Evolutionary conservation across 306 rosid genomes (phyloP).

Genomic region (Gastrolobium bilobum): DNA sequence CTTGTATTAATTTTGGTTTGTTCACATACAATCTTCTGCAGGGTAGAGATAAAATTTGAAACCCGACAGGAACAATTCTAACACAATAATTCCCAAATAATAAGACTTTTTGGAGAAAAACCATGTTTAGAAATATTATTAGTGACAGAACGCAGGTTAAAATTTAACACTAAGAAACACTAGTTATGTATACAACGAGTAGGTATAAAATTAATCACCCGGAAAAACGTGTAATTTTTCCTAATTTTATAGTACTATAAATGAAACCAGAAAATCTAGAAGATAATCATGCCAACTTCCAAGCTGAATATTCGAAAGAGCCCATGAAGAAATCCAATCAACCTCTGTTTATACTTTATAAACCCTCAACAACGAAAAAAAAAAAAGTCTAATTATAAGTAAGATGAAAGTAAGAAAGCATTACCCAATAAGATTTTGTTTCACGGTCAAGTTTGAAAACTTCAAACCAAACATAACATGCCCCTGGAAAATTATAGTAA

Average conservation of each 20-base stretch:
- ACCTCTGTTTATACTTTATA: neutral
- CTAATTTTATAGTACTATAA: slow-evolving; percentile 1
- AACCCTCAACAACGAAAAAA: neutral
- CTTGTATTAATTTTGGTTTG: slow-evolving; percentile 27
- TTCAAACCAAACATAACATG: slow-evolving; percentile 76
- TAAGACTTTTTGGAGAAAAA: neutral
- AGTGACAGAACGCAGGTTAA: slow-evolving; percentile 15
- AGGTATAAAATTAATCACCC: slow-evolving; percentile 7
- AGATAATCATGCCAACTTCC: slow-evolving; percentile 4
- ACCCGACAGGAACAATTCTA: slow-evolving; percentile 37
- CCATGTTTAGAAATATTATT: slow-evolving; percentile 25
- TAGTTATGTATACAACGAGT: slow-evolving; percentile 14
- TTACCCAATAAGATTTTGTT: slow-evolving; percentile 83
- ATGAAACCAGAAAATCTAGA: slow-evolving; percentile 15
- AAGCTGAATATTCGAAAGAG: slow-evolving; percentile 21
- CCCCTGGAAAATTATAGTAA: slow-evolving; percentile 66
- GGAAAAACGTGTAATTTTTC: slow-evolving; percentile 5
- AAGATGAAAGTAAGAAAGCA: slow-evolving; percentile 46
- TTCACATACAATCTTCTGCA: slow-evolving; percentile 32
- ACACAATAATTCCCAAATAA: neutral
- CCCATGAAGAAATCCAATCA: slow-evolving; percentile 3
- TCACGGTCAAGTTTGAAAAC: slow-evolving; percentile 86
- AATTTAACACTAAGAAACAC: slow-evolving; percentile 26
- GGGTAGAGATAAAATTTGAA: slow-evolving; percentile 21
- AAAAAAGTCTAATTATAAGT: slow-evolving; percentile 9